These are phyloP conservation scores for Halteria grandinella DNA, from an alignment of 73 alveolate genomes.

Conservation along the genomic window DNA sequence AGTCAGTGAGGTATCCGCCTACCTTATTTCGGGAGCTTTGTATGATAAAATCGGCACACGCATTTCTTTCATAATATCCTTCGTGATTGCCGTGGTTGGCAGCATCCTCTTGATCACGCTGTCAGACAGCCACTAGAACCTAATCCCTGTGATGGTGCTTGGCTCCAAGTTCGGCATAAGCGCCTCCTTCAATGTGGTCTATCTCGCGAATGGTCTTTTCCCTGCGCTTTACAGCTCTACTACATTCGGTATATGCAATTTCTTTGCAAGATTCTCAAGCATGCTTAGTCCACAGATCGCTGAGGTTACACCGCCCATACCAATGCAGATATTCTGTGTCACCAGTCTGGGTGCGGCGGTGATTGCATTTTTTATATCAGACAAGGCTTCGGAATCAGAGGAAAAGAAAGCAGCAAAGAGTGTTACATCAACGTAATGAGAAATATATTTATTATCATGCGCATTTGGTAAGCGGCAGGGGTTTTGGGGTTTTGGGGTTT, in stretches of 20 bases:
- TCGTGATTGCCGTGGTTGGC: slow-evolving; percentile 42
- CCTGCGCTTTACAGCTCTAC: slow-evolving; percentile 52
- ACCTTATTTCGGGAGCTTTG: slow-evolving; percentile 27
- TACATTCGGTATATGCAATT: slow-evolving; percentile 60
- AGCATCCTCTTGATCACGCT: slow-evolving; percentile 14
- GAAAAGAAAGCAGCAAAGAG: no score
- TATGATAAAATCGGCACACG: slow-evolving; percentile 48
- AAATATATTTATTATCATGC: no score
- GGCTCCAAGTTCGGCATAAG: slow-evolving; percentile 64
- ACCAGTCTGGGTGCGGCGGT: no score
- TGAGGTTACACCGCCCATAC: slow-evolving; percentile 11
- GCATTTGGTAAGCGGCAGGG: no score
- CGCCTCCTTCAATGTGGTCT: slow-evolving; percentile 39
- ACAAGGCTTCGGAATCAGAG: no score
- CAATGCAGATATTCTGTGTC: no score
- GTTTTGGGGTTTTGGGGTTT: no score
- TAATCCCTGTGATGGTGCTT: slow-evolving; percentile 43
- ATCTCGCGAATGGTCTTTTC: slow-evolving; percentile 54
- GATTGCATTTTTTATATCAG: no score
- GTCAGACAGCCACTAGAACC: neutral
- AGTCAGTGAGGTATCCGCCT: slow-evolving; percentile 56
- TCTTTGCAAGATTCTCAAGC: slow-evolving; percentile 52
- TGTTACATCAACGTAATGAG: no score
- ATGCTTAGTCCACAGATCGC: slow-evolving; percentile 50
- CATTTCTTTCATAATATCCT: slow-evolving; percentile 30